Percentiles rank a stretch among this genome's conserved stretches.
phyloP scores from a whole-genome alignment of 2,329 filamentous ascomycete species.

The Cladobotryum mycophilum region DNA sequence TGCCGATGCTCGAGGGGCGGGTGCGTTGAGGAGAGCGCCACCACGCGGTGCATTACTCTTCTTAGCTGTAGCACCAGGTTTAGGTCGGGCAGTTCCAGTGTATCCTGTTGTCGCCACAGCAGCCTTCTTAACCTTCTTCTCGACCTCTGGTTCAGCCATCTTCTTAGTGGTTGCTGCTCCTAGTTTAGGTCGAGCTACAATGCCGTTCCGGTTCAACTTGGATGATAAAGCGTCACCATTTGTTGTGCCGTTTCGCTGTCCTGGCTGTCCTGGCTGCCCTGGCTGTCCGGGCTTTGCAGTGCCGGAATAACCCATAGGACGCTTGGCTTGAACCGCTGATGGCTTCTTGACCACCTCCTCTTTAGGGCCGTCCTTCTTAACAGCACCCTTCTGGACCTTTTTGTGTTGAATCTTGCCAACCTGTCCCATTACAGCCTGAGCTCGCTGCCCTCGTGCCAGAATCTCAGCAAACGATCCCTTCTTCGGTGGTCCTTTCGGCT shows the following conservation, averaged over 20 bases:
- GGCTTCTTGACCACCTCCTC: slow-evolving; percentile 33
- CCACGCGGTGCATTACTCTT: slow-evolving; percentile 32
- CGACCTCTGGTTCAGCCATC: slow-evolving; percentile 28
- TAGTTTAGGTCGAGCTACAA: slow-evolving; percentile 3
- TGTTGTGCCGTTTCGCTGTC: slow-evolving; percentile 17
- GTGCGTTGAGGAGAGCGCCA: slow-evolving; percentile 34
- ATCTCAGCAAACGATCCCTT: slow-evolving; percentile 71
- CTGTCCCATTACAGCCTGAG: slow-evolving; percentile 53
- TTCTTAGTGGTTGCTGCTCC: slow-evolving; percentile 13
- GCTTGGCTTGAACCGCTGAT: slow-evolving; percentile 25
- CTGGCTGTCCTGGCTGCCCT: slow-evolving; percentile 10
- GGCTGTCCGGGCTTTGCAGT: slow-evolving; percentile 23
- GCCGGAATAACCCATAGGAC: slow-evolving; percentile 23
- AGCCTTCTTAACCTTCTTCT: slow-evolving; percentile 57
- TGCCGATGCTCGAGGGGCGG: slow-evolving; percentile 21
- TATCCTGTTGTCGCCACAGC: slow-evolving; percentile 59
- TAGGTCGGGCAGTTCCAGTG: slow-evolving; percentile 57
- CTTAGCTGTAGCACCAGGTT: slow-evolving; percentile 30
- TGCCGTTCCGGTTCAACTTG: slow-evolving; percentile 5
- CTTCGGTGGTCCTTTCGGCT: slow-evolving; percentile 49
- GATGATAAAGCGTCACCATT: slow-evolving; percentile 10
- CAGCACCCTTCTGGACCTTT: slow-evolving; percentile 57
- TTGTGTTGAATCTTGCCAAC: slow-evolving; percentile 72
- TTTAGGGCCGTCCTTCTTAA: slow-evolving; percentile 37
- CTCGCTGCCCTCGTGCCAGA: slow-evolving; percentile 63